Evolutionary conservation across 768 basidiomycete genomes (phyloP).

Genomic region (Guyanaporus albipodus): DNA sequence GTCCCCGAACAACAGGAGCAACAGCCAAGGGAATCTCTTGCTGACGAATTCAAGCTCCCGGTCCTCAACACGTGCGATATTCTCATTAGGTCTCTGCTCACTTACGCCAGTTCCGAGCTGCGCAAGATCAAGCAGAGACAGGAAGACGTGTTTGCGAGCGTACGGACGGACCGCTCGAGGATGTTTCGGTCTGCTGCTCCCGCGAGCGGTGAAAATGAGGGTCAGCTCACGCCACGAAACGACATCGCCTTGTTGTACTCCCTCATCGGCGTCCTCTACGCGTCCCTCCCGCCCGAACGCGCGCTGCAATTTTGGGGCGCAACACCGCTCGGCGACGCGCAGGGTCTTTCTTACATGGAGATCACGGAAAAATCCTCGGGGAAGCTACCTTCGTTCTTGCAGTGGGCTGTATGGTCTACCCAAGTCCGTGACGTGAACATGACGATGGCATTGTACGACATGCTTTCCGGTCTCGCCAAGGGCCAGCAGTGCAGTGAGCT

Average conservation of each 20-base stretch:
- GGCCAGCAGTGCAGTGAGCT: constrained; percentile 84
- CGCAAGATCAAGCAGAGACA: constrained; percentile 87
- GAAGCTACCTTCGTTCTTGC: constrained; percentile 71
- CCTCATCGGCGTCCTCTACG: constrained; percentile 79
- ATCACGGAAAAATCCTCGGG: constrained; percentile 56
- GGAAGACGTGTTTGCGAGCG: constrained; percentile 75
- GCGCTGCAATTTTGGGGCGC: constrained; percentile 87
- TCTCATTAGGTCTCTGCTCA: constrained; percentile 67
- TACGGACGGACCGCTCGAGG: constrained; percentile 60
- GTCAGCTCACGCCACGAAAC: constrained; percentile 58
- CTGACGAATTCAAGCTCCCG: constrained; percentile 45
- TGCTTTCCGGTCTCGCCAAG: constrained; percentile 79
- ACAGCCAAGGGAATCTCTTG: constrained; percentile 35
- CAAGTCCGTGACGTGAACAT: constrained; percentile 68
- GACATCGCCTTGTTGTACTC: constrained; percentile 83
- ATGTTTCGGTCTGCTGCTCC: constrained; percentile 42
- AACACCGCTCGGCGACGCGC: constrained; percentile 41
- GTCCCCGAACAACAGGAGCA: constrained; percentile 36
- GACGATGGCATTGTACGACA: constrained; percentile 81
- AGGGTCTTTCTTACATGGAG: constrained; percentile 52
- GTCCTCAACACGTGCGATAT: constrained; percentile 66
- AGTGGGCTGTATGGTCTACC: constrained; percentile 89
- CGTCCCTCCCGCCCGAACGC: constrained; percentile 65
- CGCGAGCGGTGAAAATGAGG: constrained; percentile 39
- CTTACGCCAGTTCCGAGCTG: constrained; percentile 74